Evolutionary conservation across 257 asterid genomes (phyloP).

Genomic region (Ilex aquifolium): DNA sequence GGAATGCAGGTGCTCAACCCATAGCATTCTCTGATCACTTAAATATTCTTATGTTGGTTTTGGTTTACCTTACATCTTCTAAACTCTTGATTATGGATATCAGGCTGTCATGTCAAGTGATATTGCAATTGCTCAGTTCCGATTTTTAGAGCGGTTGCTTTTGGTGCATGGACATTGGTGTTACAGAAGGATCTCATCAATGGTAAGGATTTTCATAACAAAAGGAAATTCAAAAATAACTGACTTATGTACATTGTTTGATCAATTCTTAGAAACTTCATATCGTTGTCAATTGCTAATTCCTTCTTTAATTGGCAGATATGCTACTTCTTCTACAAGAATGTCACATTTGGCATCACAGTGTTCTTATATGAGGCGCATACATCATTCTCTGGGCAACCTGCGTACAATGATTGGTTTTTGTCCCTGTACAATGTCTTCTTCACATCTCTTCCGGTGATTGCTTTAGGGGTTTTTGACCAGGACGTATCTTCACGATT

Average conservation of each 20-base stretch:
- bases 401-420: slow-evolving; percentile 89
- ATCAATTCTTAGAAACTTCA: neutral
- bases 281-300: neutral
- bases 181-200: slow-evolving; percentile 60
- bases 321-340: slow-evolving; percentile 84
- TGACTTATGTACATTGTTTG: neutral
- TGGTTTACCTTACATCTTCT: neutral
- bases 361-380: slow-evolving; percentile 64
- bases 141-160: slow-evolving; percentile 60
- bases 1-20: slow-evolving; percentile 79
- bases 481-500: slow-evolving; percentile 86
- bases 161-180: slow-evolving; percentile 80
- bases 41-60: neutral
- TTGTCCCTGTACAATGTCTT: slow-evolving; percentile 77
- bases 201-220: slow-evolving; percentile 25
- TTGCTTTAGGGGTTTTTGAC: slow-evolving; percentile 88
- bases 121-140: slow-evolving; percentile 62
- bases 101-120: slow-evolving; percentile 86
- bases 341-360: slow-evolving; percentile 60
- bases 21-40: neutral
- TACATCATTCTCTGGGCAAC: slow-evolving; percentile 70
- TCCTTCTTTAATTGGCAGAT: slow-evolving; percentile 41
- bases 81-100: neutral
- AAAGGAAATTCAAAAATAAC: neutral
- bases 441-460: slow-evolving; percentile 91